Evolutionary conservation across 1,284 basidiomycete genomes (phyloP).

Genomic region (Sporisorium graminicola): DNA sequence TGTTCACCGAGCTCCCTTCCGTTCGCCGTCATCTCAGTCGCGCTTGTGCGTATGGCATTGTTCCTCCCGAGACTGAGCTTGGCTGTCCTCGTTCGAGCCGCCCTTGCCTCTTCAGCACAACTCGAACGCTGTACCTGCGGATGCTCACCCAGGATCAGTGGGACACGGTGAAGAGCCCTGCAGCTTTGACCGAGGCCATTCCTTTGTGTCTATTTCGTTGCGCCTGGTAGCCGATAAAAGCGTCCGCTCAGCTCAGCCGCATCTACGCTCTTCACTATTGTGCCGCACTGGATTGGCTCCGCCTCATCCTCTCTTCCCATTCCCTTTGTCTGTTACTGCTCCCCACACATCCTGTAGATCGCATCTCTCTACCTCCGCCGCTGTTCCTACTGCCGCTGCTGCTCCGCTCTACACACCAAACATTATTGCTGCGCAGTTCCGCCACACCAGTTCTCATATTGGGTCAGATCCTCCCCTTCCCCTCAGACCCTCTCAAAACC

Average conservation of each 20-base stretch:
- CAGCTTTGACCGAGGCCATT: neutral
- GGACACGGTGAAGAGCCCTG: neutral
- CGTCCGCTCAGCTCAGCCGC: neutral
- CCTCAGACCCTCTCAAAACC: neutral
- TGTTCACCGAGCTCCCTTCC: neutral
- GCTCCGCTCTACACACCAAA: neutral
- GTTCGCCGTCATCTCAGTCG: too few relatives aligned
- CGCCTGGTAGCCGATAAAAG: neutral
- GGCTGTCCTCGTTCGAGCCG: neutral
- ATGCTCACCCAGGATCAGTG: neutral
- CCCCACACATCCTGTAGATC: neutral
- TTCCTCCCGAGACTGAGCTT: too few relatives aligned
- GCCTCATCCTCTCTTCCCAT: neutral
- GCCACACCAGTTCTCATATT: neutral
- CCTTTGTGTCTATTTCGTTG: neutral
- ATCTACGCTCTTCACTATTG: neutral
- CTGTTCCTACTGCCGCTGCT: too few relatives aligned
- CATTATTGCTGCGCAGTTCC: neutral
- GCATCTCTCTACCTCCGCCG: neutral
- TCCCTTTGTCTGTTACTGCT: too few relatives aligned
- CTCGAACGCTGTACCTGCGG: neutral
- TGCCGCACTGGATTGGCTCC: too few relatives aligned
- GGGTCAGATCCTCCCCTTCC: neutral
- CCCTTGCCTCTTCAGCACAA: too few relatives aligned
- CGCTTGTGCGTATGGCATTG: too few relatives aligned